Evolutionary conservation across 2,329 filamentous ascomycete genomes (phyloP).

Genomic region (Aspergillus eucalypticola): DNA sequence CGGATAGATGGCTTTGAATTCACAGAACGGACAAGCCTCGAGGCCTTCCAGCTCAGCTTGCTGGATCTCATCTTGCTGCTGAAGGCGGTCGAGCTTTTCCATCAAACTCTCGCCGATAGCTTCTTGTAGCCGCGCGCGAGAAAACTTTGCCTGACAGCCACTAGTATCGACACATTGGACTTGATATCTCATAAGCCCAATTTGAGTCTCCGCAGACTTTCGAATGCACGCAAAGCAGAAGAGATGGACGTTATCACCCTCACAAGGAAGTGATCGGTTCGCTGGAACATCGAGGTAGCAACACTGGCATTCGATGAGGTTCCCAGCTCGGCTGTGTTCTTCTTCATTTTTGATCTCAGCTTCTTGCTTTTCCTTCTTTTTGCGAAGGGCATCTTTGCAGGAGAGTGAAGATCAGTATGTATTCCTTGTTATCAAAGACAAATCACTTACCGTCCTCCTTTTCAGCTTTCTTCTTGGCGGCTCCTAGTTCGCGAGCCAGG

Average conservation of each 20-base stretch:
- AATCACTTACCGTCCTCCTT: slow-evolving; percentile 21
- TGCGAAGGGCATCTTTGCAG: slow-evolving; percentile 13
- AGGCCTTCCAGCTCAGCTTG: slow-evolving; percentile 71
- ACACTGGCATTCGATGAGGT: slow-evolving; percentile 68
- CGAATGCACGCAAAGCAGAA: slow-evolving; percentile 71
- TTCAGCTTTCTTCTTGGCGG: slow-evolving; percentile 27
- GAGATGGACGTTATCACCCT: slow-evolving; percentile 59
- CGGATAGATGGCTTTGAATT: slow-evolving; percentile 73
- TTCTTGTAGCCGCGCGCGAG: slow-evolving; percentile 53
- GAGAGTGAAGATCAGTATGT: slow-evolving; percentile 3
- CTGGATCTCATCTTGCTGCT: slow-evolving; percentile 69
- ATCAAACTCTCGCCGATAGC: slow-evolving; percentile 62
- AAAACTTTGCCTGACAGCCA: slow-evolving; percentile 65
- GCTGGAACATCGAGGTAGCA: slow-evolving; percentile 69
- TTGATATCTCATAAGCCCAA: slow-evolving; percentile 69
- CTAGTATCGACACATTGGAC: slow-evolving; percentile 70
- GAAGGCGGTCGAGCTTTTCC: slow-evolving; percentile 67
- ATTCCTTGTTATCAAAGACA: background rate
- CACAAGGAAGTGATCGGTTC: slow-evolving; percentile 69
- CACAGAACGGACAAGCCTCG: slow-evolving; percentile 77
- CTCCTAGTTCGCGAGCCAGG: slow-evolving; percentile 27
- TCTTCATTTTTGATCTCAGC: slow-evolving; percentile 39
- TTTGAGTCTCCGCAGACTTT: slow-evolving; percentile 64
- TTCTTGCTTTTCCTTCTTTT: slow-evolving; percentile 26
- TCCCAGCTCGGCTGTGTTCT: slow-evolving; percentile 48